Evolutionary conservation across 495 filamentous ascomycete species (phyloP), one percentile per base, ranked within the genome.

Genomic region (Penicillium steckii): DNA sequence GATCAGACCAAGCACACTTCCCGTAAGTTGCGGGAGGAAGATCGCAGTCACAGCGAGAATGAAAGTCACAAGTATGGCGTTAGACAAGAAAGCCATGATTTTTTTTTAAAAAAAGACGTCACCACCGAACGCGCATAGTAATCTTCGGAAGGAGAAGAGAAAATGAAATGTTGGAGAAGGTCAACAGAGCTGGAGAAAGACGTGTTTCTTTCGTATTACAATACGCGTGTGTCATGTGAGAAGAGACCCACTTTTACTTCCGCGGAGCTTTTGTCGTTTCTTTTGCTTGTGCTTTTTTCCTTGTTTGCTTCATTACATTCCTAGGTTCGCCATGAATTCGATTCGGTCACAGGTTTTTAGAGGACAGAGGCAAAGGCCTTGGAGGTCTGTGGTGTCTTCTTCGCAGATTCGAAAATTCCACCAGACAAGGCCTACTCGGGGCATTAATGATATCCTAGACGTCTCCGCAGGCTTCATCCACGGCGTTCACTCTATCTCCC

Each of bases 391-490:
- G 37, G 2, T 50, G 4, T 47, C 9, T 21, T 61, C 57, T 21
- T 61, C 57, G 35, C 71, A 73, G 25, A 55, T 64, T 46, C 74
- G 78, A 21, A 51, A 68, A 19, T 79, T 83, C 64, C 73, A 80
- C 54, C 63, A 70, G 13, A 76, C 80, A 38, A 67, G 59, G 53
- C 69, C 57, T 13, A 48, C 61, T 6, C 67, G 57, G 15, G 67
- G 75, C 35, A 52, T 85, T 50, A 76, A 79, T 30, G 61, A 77
- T 18, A 66, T 73, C 26, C 45, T 86, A 38, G 65, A 77, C 27
- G 58, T 68, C 52, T 78, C 86, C 15, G 76, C 85, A 26, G 59
- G 69, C 44, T 59, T 85, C 37, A 71, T 94, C 44, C 70, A 84
- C n/a, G 58, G 68, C 37, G 59, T 92, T 2, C 90, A 94, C 64